Conservation (phyloP, 2,329 filamentous ascomycete species). For the Elsinoe necatrix region DNA sequence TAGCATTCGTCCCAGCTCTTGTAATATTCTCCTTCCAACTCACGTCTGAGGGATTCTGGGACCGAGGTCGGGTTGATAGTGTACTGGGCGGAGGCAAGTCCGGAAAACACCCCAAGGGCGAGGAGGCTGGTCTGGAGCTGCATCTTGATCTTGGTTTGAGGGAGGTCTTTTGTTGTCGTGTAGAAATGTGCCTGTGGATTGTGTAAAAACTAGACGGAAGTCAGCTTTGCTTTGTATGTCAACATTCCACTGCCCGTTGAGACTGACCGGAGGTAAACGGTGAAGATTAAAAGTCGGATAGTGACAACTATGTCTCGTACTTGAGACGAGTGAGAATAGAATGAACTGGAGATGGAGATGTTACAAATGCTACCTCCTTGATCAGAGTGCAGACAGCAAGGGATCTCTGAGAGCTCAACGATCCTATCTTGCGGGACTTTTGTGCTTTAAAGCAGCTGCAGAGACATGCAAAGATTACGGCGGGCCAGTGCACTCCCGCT, state of each 20-base stretch:
- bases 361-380: background rate
- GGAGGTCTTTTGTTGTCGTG: background rate
- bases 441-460: conserved; percentile 6
- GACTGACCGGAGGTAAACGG: conserved; percentile 12
- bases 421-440: conserved; percentile 3
- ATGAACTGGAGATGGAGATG: background rate
- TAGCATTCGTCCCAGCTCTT: background rate
- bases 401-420: background rate
- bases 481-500: conserved; percentile 4
- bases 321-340: conserved; percentile 6
- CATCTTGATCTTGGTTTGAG: conserved; percentile 29
- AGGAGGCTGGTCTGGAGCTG: conserved; percentile 40
- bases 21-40: conserved; percentile 23
- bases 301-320: conserved; percentile 9
- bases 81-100: conserved; percentile 45
- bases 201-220: background rate
- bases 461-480: conserved; percentile 3
- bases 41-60: conserved; percentile 44
- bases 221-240: conserved; percentile 15
- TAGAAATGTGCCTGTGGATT: background rate
- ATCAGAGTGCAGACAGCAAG: background rate
- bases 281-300: conserved; percentile 13
- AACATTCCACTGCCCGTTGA: conserved; percentile 10
- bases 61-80: conserved; percentile 58
- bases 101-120: conserved; percentile 44